Evolutionary conservation across 1,284 basidiomycete species (phyloP), one percentile per base, ranked within the genome.

Genomic region (Kwoniella shivajii): DNA sequence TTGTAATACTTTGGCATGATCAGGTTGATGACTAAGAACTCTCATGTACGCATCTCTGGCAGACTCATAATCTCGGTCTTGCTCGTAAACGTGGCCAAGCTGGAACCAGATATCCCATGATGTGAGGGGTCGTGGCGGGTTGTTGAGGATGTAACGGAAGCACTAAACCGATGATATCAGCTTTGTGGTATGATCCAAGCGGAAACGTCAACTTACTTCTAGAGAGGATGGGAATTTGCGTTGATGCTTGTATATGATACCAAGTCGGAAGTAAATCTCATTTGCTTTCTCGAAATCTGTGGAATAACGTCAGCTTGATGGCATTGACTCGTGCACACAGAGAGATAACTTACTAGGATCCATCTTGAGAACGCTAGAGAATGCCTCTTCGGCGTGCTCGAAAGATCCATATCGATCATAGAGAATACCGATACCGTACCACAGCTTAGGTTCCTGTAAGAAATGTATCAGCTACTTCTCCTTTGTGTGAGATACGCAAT

Each of bases 101-200:
- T 99, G 96, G 85, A 99, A 99, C 92, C 93, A 98, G 63, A 99
- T 98, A 71, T 99, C 94, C 65, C 93, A 92, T 71, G 95, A 90
- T 14, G 95, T 95, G 33, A 99, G 86, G 0, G 96, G 95, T 63
- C 86, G 88, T 14, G 96, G 95, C 4, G 96, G 95, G 70, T 92
- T 95, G 67, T 89, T 88, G 58, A 99, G 85, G 59, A 99, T 99
- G 71, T 90, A 91, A 69, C 94, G 90, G 81, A 99, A 99, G 80
- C 93, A 96, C 51, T 82, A 61, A 3, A 31, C 36, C 29, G 9
- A 11, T 7, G 18, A 26, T 9, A 31, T 63, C 34, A 59, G 59
- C 50, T 11, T 26, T 27, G 22, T 11, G 16, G 11, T 2, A 4
- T 5, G 4, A 36, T 0, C 36, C 22, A 18, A n/a, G n/a, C 42